Evolutionary conservation across 2,329 filamentous ascomycete genomes (phyloP).

Genomic region (Sporothrix protearum): DNA sequence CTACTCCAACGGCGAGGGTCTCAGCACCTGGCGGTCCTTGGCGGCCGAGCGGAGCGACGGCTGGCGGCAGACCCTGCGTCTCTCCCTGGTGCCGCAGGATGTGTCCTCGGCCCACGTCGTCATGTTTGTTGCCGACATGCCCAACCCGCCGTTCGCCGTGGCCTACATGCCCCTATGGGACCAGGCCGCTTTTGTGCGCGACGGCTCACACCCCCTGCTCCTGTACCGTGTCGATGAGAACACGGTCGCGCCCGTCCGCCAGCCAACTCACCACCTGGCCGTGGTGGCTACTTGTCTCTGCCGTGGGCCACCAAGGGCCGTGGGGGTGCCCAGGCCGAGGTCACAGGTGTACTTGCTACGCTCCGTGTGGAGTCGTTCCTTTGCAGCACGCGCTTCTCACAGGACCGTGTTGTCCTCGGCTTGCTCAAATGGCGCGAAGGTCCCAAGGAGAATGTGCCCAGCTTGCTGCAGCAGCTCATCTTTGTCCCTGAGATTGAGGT

Average conservation of each 20-base stretch:
- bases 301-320: constrained; percentile 71
- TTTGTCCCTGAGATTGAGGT: constrained; percentile 98
- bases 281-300: constrained; percentile 80
- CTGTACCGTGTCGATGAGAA: constrained; percentile 91
- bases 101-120: constrained; percentile 81
- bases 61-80: constrained; percentile 85
- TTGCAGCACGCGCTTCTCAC: constrained; percentile 91
- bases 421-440: constrained; percentile 83
- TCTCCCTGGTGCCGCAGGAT: constrained; percentile 73
- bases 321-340: constrained; percentile 66
- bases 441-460: constrained; percentile 65
- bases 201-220: constrained; percentile 75
- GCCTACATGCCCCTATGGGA: constrained; percentile 95
- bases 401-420: constrained; percentile 80
- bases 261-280: constrained; percentile 46
- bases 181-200: constrained; percentile 80
- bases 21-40: constrained; percentile 86
- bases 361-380: constrained; percentile 78
- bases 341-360: constrained; percentile 76
- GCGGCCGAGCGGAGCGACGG: constrained; percentile 72
- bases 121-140: constrained; percentile 83
- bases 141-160: constrained; percentile 83
- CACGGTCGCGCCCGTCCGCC: constrained; percentile 65
- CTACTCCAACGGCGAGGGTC: constrained; percentile 71
- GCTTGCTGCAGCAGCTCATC: constrained; percentile 74